These are phyloP conservation scores for Colletotrichum trifolii DNA, from an alignment of 2,329 filamentous ascomycete species.

Conservation along the genomic window DNA sequence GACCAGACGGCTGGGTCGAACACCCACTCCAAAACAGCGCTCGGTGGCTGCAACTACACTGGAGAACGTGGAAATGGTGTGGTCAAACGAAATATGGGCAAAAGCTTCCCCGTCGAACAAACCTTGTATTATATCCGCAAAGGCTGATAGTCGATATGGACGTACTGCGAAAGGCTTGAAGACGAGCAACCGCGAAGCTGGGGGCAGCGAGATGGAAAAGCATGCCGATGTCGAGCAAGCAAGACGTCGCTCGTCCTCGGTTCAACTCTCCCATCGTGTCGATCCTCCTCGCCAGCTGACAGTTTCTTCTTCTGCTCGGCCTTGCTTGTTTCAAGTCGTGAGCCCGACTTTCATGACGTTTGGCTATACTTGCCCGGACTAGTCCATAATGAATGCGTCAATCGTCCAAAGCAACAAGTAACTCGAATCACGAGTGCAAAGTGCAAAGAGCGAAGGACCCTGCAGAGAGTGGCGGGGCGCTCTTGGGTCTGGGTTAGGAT, in stretches of 20 bases:
- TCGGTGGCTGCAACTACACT: not conserved
- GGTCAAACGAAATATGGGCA: constrained; percentile 35
- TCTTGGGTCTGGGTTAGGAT: too few species aligned
- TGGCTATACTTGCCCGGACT: constrained; percentile 6
- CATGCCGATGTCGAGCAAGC: not conserved
- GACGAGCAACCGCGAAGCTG: not conserved
- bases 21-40: too few species aligned
- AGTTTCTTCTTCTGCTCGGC: not conserved
- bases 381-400: too few species aligned
- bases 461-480: too few species aligned
- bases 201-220: too few species aligned
- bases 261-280: constrained; percentile 14
- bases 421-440: too few species aligned
- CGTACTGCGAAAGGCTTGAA: not conserved
- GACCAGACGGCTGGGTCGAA: not conserved
- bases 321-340: constrained; percentile 9
- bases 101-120: constrained; percentile 25
- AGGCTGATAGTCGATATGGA: constrained; percentile 1
- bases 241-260: constrained; percentile 10
- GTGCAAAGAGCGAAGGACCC: too few species aligned
- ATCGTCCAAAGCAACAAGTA: not conserved
- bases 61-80: not conserved
- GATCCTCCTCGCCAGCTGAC: constrained; percentile 17
- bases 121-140: constrained; percentile 20
- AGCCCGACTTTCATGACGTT: not conserved